Evolutionary conservation across 306 rosid genomes (phyloP).

Genomic region (Sindora glabra): DNA sequence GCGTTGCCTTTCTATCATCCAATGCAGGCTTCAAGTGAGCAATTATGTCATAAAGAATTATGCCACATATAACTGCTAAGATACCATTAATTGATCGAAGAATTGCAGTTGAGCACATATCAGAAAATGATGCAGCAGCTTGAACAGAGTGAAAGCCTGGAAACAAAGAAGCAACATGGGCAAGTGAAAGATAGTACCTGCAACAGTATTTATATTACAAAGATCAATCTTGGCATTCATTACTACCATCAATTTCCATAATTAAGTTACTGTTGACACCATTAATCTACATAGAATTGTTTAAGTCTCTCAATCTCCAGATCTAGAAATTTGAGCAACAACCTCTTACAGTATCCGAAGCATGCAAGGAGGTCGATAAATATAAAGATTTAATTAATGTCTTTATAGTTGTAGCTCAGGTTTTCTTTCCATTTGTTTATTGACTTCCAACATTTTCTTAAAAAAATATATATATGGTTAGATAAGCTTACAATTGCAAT

Average conservation of each 20-base stretch:
- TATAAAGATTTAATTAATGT: not conserved
- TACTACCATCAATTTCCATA: not conserved
- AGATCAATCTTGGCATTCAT: slow-evolving; percentile 24
- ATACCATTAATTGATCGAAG: slow-evolving; percentile 72
- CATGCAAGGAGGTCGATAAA: not conserved
- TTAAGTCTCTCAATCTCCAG: not conserved
- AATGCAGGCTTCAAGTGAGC: slow-evolving; percentile 64
- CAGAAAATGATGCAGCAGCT: slow-evolving; percentile 49
- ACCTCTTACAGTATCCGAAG: not conserved
- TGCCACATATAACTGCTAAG: slow-evolving; percentile 60
- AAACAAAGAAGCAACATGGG: slow-evolving; percentile 84
- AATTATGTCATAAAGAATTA: slow-evolving; percentile 57
- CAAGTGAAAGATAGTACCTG: slow-evolving; percentile 97
- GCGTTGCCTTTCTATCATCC: slow-evolving; percentile 49
- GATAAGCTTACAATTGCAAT: not conserved
- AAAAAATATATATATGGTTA: not conserved
- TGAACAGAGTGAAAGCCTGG: slow-evolving; percentile 41
- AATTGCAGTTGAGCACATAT: slow-evolving; percentile 46
- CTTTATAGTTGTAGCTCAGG: not conserved
- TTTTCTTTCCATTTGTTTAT: not conserved
- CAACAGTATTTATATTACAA: slow-evolving; percentile 29
- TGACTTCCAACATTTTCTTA: not conserved
- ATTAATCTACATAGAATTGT: not conserved
- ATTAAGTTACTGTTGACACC: not conserved
- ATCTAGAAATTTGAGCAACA: not conserved